Conservation (phyloP, 2,329 filamentous ascomycete genomes). For the Diaporthe velutina region DNA sequence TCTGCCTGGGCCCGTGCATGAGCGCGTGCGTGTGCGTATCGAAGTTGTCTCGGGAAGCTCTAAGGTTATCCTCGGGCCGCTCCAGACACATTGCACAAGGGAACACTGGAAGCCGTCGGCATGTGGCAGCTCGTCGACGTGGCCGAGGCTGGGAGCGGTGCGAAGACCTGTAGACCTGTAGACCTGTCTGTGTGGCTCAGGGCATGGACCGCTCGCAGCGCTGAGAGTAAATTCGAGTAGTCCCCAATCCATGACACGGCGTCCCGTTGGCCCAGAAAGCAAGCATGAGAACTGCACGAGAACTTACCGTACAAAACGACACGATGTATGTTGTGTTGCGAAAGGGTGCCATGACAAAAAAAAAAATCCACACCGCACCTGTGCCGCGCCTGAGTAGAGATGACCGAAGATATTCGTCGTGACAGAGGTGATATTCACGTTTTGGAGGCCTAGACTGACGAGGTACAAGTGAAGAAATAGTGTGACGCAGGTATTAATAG, state of each 20-base stretch:
- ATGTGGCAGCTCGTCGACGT: neutral
- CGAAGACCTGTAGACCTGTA: neutral
- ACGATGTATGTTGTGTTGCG: neutral
- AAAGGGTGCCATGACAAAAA: neutral
- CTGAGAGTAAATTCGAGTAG: neutral
- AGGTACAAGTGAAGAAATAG: slow-evolving; percentile 39
- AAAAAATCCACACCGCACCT: no score
- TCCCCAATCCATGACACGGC: neutral
- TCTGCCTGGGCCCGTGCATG: slow-evolving; percentile 9
- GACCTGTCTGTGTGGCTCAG: neutral
- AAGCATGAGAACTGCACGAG: neutral
- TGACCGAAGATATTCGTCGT: neutral
- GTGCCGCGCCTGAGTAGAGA: neutral
- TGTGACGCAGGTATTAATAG: slow-evolving; percentile 41
- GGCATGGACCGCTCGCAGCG: no score
- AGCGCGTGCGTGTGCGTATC: neutral
- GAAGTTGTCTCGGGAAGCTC: slow-evolving; percentile 27
- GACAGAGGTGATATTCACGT: slow-evolving; percentile 39
- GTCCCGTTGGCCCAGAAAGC: neutral
- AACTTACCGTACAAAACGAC: neutral
- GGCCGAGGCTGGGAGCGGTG: neutral
- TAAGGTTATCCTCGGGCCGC: slow-evolving; percentile 30
- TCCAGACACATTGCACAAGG: slow-evolving; percentile 2
- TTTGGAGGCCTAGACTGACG: slow-evolving; percentile 39
- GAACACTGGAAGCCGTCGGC: slow-evolving; percentile 14